These are phyloP conservation scores for Pyracantha coccinea DNA, from an alignment of 331 rosid genomes.

Conservation along the genomic window DNA sequence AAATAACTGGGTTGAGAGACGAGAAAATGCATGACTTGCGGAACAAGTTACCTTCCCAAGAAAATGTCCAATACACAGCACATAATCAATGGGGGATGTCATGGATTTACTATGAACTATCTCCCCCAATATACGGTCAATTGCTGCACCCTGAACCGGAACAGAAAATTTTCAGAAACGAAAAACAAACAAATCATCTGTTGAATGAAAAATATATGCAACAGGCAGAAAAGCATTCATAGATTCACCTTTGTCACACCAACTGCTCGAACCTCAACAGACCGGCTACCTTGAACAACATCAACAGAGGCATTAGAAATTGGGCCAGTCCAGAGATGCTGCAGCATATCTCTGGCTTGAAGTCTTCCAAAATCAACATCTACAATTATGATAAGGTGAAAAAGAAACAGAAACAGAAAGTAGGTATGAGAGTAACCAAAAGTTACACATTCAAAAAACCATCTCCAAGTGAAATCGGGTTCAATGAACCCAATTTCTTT, in stretches of 20 bases:
- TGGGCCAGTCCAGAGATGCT: conserved; percentile 98
- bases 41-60: conserved; percentile 61
- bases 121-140: conserved; percentile 96
- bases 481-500: neutral
- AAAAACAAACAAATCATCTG: neutral
- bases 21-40: neutral
- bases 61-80: conserved; percentile 90
- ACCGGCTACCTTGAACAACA: conserved; percentile 94
- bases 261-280: conserved; percentile 92
- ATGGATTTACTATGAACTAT: conserved; percentile 89
- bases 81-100: conserved; percentile 89
- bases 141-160: conserved; percentile 78
- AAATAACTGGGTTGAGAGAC: neutral
- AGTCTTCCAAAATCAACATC: conserved; percentile 91
- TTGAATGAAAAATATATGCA: neutral
- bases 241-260: conserved; percentile 80
- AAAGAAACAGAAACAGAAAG: conserved; percentile 2
- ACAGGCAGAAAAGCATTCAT: neutral
- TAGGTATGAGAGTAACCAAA: neutral
- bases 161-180: neutral
- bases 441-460: neutral
- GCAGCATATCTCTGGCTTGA: conserved; percentile 96
- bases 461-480: neutral
- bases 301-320: conserved; percentile 93
- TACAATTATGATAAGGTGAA: conserved; percentile 17